A percentile compares a stretch with the other conserved stretches of the same genome.
Conservation (phyloP, 768 basidiomycete species). For the Podaxis carcinomalis region DNA sequence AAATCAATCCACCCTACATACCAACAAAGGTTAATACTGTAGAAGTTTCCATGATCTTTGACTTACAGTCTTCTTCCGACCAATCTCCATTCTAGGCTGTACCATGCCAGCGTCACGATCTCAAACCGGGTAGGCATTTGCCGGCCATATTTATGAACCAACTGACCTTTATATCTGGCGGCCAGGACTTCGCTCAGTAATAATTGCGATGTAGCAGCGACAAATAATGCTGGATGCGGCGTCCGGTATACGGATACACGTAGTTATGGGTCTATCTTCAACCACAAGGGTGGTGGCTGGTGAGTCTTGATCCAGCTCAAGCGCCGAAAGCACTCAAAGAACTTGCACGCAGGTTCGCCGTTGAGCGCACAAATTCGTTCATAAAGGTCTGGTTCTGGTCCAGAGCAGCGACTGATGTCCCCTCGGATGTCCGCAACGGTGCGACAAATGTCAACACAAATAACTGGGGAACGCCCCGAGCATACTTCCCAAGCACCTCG, state of each 20-base stretch:
- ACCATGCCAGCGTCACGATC: conserved; percentile 43
- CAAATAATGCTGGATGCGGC: conserved; percentile 33
- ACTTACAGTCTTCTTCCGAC: background rate
- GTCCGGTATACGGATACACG: conserved; percentile 23
- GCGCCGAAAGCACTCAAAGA: background rate
- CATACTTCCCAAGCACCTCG: conserved; percentile 54
- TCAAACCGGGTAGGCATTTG: conserved; percentile 41
- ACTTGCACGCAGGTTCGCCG: conserved; percentile 43
- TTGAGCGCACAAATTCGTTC: conserved; percentile 51
- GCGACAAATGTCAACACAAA: conserved; percentile 39
- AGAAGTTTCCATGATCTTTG: background rate
- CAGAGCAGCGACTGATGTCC: conserved; percentile 36
- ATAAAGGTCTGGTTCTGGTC: conserved; percentile 77
- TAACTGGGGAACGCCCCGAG: conserved; percentile 57
- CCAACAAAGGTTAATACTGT: conserved; percentile 31
- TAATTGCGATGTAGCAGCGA: conserved; percentile 47
- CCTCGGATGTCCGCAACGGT: conserved; percentile 41
- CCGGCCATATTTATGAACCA: background rate
- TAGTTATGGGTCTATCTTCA: conserved; percentile 58
- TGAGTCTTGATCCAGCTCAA: conserved; percentile 22
- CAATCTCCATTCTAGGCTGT: conserved; percentile 32
- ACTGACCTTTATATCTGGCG: background rate
- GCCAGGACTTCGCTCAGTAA: conserved; percentile 31
- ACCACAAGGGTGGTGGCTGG: conserved; percentile 59
- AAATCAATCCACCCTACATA: conserved; percentile 55